Evolutionary conservation across 2,329 filamentous ascomycete genomes (phyloP), one percentile per base, ranked within the genome.

Genomic region (Ophiocordyceps australis): DNA sequence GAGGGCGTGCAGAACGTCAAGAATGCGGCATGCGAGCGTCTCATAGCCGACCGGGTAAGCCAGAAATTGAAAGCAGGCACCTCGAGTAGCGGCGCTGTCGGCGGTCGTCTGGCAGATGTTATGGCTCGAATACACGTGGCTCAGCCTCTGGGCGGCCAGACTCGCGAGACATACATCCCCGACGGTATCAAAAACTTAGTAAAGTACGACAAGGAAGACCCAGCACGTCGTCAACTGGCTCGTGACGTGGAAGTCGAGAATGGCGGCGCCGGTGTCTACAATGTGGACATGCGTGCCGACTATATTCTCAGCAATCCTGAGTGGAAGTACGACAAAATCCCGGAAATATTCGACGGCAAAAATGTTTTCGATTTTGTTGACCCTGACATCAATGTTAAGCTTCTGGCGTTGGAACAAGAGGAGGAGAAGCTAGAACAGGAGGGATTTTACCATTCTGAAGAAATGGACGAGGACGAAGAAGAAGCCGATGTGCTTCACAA

Each of bases 311-410:
- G 78, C 35, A 71, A 94, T 47, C 70, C 77, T 22, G 82, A 89
- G 30, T 95, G 89, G 89, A 93, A 92, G 52, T 70, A 93, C 48
- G 91, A 98, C 58, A 82, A 79, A 55, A 79, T 95, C 28, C 89
- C 89, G 17, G 89, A 98, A 54, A 65, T 94, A 25, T 78, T 85
- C 51, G 74, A 95, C 45, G 89, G 89, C 52, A 85, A 86, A 65
- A 98, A 98, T 50, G 80, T 98, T 30, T 89, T 86, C 57, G 89
- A 98, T 54, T 98, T 81, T 51, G 73, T 98, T 44, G 89, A 95
- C 43, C 85, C 86, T 2, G 91, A 98, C 29, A 98, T 98, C 46
- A 89, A 93, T 43, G 67, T 73, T 38, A 95, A 93, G 60, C 68
- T 98, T 25, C 74, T 76, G 26, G 82, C 82, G 29, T 65, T 98